Base-by-base conservation (phyloP, 768 basidiomycete species). In the Lepiota venenata region DNA sequence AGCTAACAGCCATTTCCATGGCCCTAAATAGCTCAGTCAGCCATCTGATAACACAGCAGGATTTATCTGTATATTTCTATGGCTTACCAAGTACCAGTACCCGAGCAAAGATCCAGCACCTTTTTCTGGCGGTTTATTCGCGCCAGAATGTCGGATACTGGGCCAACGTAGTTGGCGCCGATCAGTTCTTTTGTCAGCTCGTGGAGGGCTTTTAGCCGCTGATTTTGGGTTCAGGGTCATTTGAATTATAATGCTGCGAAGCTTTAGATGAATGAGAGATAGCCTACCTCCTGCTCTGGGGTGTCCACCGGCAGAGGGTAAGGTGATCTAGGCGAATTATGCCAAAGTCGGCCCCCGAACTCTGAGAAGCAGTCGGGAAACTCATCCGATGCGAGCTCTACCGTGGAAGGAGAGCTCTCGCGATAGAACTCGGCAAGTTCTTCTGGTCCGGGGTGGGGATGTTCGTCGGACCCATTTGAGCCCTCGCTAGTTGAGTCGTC, bases 221-320 rank as follows among this genome's bases (percentile, higher is more conserved):
- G 60, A 16, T 16, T 55, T 29, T 46, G 44, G 38, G 38, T 52
- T 20, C 45, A 22, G 21, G 37, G 29, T 38, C 35, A 32, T 32
- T 29, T 44, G 36, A 37, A 25, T 11, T 32, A 47, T n/a, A 43
- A n/a, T 47, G 22, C 10, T 27, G 36, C 41, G 27, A 5, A 42
- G 2, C 11, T 5, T 27, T 15, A 39, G 14, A 38, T 29, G 54
- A 41, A 32, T 50, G n/a, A 43, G 14, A 36, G 27, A 43, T 16
- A 27, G 70, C 78, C 35, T 65, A 91, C 90, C 67, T 78, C 69
- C 64, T 85, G 84, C 66, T 92, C 90, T 4, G 72, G 73, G 15
- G 78, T 75, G 66, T 92, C 89, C 4, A 84, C 83, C 41, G 90
- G 90, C 45, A 92, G 71, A 11, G 84, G 83, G 64, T 91, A 92